These are phyloP conservation scores for Wickerhamia fluorescens DNA, from an alignment of 805 yeast species.

Conservation along the genomic window DNA sequence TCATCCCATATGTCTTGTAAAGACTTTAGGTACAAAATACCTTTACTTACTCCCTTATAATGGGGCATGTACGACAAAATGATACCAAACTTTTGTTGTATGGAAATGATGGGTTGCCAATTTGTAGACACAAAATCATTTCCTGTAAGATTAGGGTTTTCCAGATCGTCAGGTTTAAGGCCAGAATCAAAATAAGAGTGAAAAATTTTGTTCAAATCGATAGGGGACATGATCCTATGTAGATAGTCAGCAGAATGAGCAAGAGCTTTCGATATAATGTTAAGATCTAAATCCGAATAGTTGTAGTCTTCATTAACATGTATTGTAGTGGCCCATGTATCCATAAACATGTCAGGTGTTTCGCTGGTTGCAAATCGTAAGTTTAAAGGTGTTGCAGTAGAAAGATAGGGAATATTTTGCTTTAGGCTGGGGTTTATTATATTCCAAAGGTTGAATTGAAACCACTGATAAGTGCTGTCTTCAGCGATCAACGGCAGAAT, in stretches of 20 bases:
- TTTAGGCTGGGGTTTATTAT: slow-evolving; percentile 18
- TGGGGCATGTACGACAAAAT: no score
- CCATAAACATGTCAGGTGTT: slow-evolving; percentile 20
- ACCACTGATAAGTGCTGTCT: slow-evolving; percentile 41
- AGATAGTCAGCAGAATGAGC: slow-evolving; percentile 5
- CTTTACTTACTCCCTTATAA: no score
- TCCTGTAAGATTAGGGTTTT: no score
- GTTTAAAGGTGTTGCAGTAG: slow-evolving; percentile 40
- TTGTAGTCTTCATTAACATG: slow-evolving; percentile 46
- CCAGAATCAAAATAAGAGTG: no score
- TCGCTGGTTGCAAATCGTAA: slow-evolving; percentile 26
- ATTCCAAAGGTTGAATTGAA: slow-evolving; percentile 18
- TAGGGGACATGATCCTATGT: slow-evolving; percentile 6
- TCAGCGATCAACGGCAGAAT: slow-evolving; percentile 56
- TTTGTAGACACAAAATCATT: no score
- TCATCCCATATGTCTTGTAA: no score
- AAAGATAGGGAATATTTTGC: slow-evolving; percentile 51
- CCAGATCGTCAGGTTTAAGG: no score
- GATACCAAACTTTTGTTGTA: no score
- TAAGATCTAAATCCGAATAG: slow-evolving; percentile 31
- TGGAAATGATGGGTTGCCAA: no score
- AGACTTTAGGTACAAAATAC: no score
- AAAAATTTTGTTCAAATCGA: slow-evolving; percentile 4
- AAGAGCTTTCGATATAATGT: slow-evolving; percentile 20
- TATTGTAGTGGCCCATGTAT: slow-evolving; percentile 42